Conservation (phyloP, 306 rosid genomes). For the Ceratonia siliqua region DNA sequence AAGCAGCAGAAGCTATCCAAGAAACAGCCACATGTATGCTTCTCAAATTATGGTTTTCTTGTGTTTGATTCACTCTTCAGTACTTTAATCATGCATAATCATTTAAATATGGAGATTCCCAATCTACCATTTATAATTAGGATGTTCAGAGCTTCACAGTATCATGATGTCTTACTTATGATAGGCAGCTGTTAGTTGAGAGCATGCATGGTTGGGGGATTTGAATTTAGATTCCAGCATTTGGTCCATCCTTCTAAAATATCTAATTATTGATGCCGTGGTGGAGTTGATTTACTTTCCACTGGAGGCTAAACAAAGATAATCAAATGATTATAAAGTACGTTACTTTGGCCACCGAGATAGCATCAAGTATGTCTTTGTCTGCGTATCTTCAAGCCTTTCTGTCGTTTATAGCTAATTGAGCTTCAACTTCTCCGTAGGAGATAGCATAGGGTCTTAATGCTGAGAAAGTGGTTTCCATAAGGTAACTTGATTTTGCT, state of each 20-base stretch:
- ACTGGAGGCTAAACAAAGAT: conserved; percentile 5
- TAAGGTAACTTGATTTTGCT: conserved; percentile 10
- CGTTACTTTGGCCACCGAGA: background rate
- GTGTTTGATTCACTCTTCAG: background rate
- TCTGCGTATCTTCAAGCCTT: conserved; percentile 1
- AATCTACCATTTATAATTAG: background rate
- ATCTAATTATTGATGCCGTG: conserved; percentile 5
- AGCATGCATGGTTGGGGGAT: background rate
- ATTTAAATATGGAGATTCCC: conserved; percentile 15
- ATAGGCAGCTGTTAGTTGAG: background rate
- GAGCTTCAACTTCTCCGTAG: background rate
- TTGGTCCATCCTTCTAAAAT: background rate
- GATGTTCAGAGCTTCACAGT: background rate
- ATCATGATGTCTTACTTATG: background rate
- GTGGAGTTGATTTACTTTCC: conserved; percentile 9
- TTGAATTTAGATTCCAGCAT: conserved; percentile 23
- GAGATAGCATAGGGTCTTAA: conserved; percentile 2
- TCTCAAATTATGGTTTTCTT: background rate
- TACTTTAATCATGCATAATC: conserved; percentile 1
- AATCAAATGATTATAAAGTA: background rate
- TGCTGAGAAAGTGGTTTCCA: background rate
- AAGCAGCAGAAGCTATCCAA: conserved; percentile 49
- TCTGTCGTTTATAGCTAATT: background rate
- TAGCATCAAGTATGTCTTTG: conserved; percentile 1
- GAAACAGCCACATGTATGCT: conserved; percentile 40